These are phyloP conservation scores for Cenchrus purpureus DNA, from an alignment of 176 grass and related monocot species.

Conservation along the genomic window DNA sequence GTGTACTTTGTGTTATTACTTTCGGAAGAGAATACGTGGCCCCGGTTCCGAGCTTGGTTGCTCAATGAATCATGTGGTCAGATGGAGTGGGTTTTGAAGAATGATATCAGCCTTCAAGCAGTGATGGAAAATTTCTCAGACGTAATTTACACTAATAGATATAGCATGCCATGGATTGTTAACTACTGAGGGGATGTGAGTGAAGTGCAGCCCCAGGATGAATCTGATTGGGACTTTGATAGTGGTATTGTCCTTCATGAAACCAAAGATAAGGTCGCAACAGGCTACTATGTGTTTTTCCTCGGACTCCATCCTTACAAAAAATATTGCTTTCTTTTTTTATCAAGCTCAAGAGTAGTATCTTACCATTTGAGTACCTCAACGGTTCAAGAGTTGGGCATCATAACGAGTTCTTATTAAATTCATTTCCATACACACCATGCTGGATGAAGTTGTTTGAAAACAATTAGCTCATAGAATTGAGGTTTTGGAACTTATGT, in stretches of 20 bases:
- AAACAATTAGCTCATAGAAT: not conserved
- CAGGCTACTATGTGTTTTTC: not conserved
- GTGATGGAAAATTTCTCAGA: not conserved
- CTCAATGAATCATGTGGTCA: not conserved
- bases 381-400: not conserved
- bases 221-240: slow-evolving; percentile 11
- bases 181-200: not conserved
- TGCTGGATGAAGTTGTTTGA: not conserved
- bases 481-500: no score
- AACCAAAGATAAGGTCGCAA: not conserved
- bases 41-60: not conserved
- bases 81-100: slow-evolving; percentile 14
- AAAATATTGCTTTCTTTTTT: not conserved
- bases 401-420: not conserved
- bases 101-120: not conserved
- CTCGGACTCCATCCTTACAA: slow-evolving; percentile 12
- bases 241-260: not conserved
- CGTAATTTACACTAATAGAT: not conserved
- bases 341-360: no score
- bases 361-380: slow-evolving; percentile 3
- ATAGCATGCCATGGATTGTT: not conserved
- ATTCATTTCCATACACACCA: not conserved
- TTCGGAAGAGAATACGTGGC: not conserved
- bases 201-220: not conserved
- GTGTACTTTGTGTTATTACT: not conserved